phyloP scores from a whole-genome alignment of 2,329 filamentous ascomycete genomes.

The Stagonosporopsis vannaccii region DNA sequence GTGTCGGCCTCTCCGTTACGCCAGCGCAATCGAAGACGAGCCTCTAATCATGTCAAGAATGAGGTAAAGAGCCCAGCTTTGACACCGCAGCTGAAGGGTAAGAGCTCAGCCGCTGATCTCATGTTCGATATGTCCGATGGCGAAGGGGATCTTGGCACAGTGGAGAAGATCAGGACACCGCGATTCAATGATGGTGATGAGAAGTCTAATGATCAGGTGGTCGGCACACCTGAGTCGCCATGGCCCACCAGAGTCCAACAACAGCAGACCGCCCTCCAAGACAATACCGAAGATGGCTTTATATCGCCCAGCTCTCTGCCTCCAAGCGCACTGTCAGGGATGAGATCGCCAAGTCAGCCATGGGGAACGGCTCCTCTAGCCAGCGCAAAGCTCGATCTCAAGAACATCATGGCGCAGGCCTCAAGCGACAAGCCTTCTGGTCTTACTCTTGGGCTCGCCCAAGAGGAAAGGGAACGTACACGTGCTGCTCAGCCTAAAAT shows the following conservation, averaged over 20 bases:
- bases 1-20: constrained; percentile 56
- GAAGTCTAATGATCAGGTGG: constrained; percentile 16
- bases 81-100: constrained; percentile 73
- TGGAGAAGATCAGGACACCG: constrained; percentile 32
- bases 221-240: constrained; percentile 33
- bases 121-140: constrained; percentile 97
- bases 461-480: constrained; percentile 50
- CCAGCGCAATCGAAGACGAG: constrained; percentile 52
- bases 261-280: not conserved
- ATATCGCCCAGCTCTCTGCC: constrained; percentile 33
- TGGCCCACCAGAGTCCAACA: constrained; percentile 33
- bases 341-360: constrained; percentile 50
- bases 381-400: constrained; percentile 73
- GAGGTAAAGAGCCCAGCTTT: constrained; percentile 66
- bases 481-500: constrained; percentile 64
- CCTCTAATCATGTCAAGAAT: constrained; percentile 54
- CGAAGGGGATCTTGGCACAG: constrained; percentile 39
- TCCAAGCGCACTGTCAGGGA: constrained; percentile 28
- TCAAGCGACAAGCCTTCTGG: constrained; percentile 60
- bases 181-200: constrained; percentile 27
- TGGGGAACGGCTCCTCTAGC: constrained; percentile 64
- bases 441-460: constrained; percentile 60
- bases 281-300: constrained; percentile 6
- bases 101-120: constrained; percentile 74
- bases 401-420: constrained; percentile 75